phyloP scores from a whole-genome alignment of 495 filamentous ascomycete genomes.

The Trichocladium uniseriatum region DNA sequence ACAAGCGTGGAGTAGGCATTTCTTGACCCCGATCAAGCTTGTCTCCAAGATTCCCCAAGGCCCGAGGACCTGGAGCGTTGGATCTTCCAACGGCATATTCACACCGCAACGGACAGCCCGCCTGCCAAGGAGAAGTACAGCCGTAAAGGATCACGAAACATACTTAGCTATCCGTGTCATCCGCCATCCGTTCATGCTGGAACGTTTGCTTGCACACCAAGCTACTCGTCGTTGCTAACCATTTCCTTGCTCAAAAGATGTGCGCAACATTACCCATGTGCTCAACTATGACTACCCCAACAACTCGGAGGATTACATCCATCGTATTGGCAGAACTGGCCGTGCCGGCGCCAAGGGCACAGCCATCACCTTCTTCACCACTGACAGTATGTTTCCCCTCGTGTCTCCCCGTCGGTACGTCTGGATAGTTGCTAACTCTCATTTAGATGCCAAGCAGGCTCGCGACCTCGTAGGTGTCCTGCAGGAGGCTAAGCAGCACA shows the following conservation, averaged over 20 bases:
- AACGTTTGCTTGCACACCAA: conserved; percentile 43
- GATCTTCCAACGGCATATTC: conserved; percentile 44
- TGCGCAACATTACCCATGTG: conserved; percentile 99
- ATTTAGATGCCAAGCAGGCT: conserved; percentile 83
- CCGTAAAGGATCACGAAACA: conserved; percentile 53
- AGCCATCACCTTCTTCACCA: conserved; percentile 94
- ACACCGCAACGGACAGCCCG: conserved; percentile 45
- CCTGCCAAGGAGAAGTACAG: conserved; percentile 48
- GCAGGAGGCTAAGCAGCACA: conserved; percentile 94
- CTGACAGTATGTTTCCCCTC: conserved; percentile 71
- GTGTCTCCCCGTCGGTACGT: neutral
- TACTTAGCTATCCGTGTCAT: conserved; percentile 45
- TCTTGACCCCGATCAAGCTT: conserved; percentile 55
- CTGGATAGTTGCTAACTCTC: conserved; percentile 25
- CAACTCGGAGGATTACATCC: conserved; percentile 99
- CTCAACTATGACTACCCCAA: conserved; percentile 99
- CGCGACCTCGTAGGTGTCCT: conserved; percentile 90
- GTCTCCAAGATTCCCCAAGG: conserved; percentile 46
- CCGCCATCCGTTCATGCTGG: conserved; percentile 41
- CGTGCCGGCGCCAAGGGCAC: conserved; percentile 89
- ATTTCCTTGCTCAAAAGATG: conserved; percentile 65
- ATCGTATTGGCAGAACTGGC: conserved; percentile 95
- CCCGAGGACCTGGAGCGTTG: conserved; percentile 63
- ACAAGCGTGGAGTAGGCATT: conserved; percentile 66
- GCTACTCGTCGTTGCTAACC: conserved; percentile 65